Conservation (phyloP, 2,329 filamentous ascomycete genomes). For the Fusarium devonianum region DNA sequence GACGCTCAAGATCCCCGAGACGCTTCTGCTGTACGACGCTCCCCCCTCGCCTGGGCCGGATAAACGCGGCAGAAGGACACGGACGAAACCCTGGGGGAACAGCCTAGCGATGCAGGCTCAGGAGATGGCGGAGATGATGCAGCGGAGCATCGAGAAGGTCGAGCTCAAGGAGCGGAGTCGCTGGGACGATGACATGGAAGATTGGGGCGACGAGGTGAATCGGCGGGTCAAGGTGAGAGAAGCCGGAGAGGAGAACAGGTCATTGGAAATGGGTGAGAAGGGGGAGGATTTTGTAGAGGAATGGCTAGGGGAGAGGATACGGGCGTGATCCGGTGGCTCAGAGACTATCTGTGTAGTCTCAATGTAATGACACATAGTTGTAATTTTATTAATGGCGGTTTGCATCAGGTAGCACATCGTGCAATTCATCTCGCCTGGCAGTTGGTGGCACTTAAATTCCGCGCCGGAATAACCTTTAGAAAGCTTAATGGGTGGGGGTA, state of each 20-base stretch:
- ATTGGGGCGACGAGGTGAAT: constrained; percentile 45
- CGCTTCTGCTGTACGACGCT: constrained; percentile 57
- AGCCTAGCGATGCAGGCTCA: constrained; percentile 56
- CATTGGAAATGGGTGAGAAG: constrained; percentile 38
- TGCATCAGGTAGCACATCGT: too few species aligned
- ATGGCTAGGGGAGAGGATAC: constrained; percentile 43
- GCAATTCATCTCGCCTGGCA: too few species aligned
- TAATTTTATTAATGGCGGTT: background rate
- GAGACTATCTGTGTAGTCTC: background rate
- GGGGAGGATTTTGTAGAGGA: constrained; percentile 40
- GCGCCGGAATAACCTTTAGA: constrained; percentile 21
- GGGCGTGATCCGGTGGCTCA: constrained; percentile 2
- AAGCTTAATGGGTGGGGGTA: constrained; percentile 37
- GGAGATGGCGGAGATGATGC: constrained; percentile 58
- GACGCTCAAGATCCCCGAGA: constrained; percentile 57
- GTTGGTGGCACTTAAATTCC: constrained; percentile 18
- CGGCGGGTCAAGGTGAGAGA: constrained; percentile 50
- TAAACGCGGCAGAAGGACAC: constrained; percentile 25
- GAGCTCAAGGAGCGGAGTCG: constrained; percentile 53
- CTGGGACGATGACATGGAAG: constrained; percentile 52
- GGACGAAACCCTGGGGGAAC: constrained; percentile 46
- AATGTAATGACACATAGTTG: too few species aligned
- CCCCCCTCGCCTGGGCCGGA: constrained; percentile 30
- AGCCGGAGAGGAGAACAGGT: constrained; percentile 44
- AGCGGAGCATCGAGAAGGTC: constrained; percentile 54